A percentile compares a stretch with the other conserved stretches of the same genome.
Conservation (phyloP, 305 asterid genomes). For the Nicotiana rustica region DNA sequence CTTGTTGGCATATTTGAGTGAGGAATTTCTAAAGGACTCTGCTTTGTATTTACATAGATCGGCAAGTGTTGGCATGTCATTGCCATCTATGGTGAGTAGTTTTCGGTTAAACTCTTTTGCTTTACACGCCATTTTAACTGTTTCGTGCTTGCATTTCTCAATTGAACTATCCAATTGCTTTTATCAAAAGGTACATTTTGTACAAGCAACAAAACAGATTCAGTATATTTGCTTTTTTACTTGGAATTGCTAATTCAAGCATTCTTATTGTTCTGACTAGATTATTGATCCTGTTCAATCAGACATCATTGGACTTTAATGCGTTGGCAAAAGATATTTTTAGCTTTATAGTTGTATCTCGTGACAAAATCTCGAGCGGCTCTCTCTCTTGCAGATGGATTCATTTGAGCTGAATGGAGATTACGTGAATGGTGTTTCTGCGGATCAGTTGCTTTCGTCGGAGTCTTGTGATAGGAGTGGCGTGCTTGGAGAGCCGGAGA, state of each 20-base stretch:
- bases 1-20: not conserved
- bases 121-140: not conserved
- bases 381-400: slow-evolving; percentile 58
- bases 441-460: slow-evolving; percentile 38
- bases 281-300: not conserved
- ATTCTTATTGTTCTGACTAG: slow-evolving; percentile 16
- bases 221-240: not conserved
- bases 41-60: not conserved
- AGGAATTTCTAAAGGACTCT: slow-evolving; percentile 21
- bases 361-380: not conserved
- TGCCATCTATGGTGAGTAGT: slow-evolving; percentile 27
- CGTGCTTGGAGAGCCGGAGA: slow-evolving; percentile 42
- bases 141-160: not conserved
- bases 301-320: slow-evolving; percentile 17
- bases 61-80: not conserved
- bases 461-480: slow-evolving; percentile 38
- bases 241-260: slow-evolving; percentile 23
- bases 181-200: slow-evolving; percentile 19
- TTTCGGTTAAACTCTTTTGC: not conserved
- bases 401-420: slow-evolving; percentile 47
- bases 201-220: not conserved
- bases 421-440: slow-evolving; percentile 43
- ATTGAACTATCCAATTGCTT: slow-evolving; percentile 8
- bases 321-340: not conserved
- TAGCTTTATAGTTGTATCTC: slow-evolving; percentile 23